Conservation (phyloP, 768 basidiomycete genomes). For the Calocybe gangraenosa region DNA sequence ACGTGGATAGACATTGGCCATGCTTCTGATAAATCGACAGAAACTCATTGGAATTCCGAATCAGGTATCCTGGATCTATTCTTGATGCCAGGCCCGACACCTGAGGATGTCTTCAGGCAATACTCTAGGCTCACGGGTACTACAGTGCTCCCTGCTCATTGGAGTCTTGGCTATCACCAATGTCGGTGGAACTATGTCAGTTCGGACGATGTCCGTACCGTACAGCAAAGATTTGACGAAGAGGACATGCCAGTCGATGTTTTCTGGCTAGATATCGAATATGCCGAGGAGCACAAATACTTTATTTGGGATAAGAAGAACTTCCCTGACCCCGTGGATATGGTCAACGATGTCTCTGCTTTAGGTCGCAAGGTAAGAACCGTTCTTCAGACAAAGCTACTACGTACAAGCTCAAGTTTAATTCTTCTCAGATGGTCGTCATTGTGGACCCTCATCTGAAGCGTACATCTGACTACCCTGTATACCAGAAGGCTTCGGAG, state of each 20-base stretch:
- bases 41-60: slow-evolving; percentile 97
- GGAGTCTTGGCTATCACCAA: slow-evolving; percentile 94
- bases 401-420: slow-evolving; percentile 8
- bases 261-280: slow-evolving; percentile 97
- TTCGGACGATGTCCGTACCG: slow-evolving; percentile 79
- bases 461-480: slow-evolving; percentile 72
- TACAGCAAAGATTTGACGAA: slow-evolving; percentile 87
- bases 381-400: background rate
- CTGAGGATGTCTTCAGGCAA: slow-evolving; percentile 78
- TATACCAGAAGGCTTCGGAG: slow-evolving; percentile 81
- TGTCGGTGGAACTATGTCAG: slow-evolving; percentile 98
- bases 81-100: slow-evolving; percentile 87
- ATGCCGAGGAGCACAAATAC: slow-evolving; percentile 91
- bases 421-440: slow-evolving; percentile 80
- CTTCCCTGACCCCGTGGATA: slow-evolving; percentile 93
- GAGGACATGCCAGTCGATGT: slow-evolving; percentile 95
- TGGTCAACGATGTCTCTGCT: slow-evolving; percentile 87
- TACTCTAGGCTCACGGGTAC: slow-evolving; percentile 84
- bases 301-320: slow-evolving; percentile 93
- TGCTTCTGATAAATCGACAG: slow-evolving; percentile 58
- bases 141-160: slow-evolving; percentile 83
- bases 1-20: slow-evolving; percentile 93
- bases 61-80: slow-evolving; percentile 95
- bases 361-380: slow-evolving; percentile 72
- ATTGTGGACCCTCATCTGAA: slow-evolving; percentile 98